phyloP scores from a whole-genome alignment of 495 filamentous ascomycete genomes.

The Pseudomonodictys pantanalensis region DNA sequence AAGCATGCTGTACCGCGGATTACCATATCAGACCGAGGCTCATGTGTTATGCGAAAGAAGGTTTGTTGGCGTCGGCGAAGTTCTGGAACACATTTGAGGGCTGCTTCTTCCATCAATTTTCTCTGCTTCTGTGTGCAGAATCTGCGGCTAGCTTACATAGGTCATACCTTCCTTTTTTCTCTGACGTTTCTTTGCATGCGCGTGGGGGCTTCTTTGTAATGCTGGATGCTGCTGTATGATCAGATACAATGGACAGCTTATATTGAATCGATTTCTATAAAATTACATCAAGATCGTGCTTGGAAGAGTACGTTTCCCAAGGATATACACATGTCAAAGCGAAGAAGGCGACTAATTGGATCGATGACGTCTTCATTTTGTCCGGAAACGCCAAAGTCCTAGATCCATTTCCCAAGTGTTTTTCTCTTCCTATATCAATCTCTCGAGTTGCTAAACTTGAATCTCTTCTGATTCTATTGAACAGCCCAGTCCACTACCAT shows the following conservation, averaged over 20 bases:
- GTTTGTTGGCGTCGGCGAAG: slow-evolving; percentile 29
- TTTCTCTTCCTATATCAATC: too few relatives aligned
- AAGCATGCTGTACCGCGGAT: not conserved
- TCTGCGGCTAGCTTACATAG: slow-evolving; percentile 13
- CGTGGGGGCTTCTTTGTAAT: slow-evolving; percentile 19
- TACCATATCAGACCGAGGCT: not conserved
- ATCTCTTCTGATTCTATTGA: too few relatives aligned
- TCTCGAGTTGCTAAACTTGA: too few relatives aligned
- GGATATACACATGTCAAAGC: too few relatives aligned
- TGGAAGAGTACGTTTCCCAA: too few relatives aligned
- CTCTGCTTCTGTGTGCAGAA: slow-evolving; percentile 11
- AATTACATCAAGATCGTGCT: too few relatives aligned
- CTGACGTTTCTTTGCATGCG: slow-evolving; percentile 28
- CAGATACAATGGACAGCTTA: slow-evolving; percentile 26
- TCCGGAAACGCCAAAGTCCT: too few relatives aligned
- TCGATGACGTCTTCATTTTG: too few relatives aligned
- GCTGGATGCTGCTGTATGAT: slow-evolving; percentile 23
- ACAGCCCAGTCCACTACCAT: too few relatives aligned
- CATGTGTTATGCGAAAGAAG: slow-evolving; percentile 20
- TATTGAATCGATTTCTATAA: not conserved
- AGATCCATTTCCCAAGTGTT: too few relatives aligned
- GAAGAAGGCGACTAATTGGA: too few relatives aligned
- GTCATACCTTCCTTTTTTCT: not conserved
- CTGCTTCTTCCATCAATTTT: slow-evolving; percentile 5
- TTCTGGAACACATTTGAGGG: slow-evolving; percentile 8